These are phyloP conservation scores for Cordyceps tenuipes DNA, from an alignment of 2,329 filamentous ascomycete species.

Conservation along the genomic window DNA sequence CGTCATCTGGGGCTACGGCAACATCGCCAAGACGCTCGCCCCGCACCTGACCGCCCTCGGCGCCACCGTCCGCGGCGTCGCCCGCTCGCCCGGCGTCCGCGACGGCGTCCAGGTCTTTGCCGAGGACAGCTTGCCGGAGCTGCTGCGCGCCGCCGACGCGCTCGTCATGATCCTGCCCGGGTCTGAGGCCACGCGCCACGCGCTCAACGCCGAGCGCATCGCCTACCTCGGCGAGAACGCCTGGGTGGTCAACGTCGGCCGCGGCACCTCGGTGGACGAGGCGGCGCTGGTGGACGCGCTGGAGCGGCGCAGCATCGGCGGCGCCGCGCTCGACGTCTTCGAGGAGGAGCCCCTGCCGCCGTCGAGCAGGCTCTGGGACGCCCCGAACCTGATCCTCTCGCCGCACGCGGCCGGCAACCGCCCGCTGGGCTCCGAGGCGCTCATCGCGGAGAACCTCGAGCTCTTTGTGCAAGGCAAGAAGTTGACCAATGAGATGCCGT, in stretches of 20 bases:
- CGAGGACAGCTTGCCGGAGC: constrained; percentile 43
- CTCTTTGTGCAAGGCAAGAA: constrained; percentile 50
- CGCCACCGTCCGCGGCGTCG: constrained; percentile 50
- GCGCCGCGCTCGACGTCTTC: constrained; percentile 43
- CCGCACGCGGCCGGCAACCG: constrained; percentile 53
- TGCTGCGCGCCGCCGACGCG: constrained; percentile 51
- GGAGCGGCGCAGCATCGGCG: constrained; percentile 34
- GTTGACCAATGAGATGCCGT: constrained; percentile 44
- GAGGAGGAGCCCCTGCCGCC: constrained; percentile 36
- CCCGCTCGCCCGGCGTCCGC: constrained; percentile 47
- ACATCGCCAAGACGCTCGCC: constrained; percentile 53
- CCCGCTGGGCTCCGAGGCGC: constrained; percentile 49
- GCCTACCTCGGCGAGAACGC: constrained; percentile 47
- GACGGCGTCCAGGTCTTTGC: constrained; percentile 48
- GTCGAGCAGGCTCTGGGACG: constrained; percentile 38
- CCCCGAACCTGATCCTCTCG: constrained; percentile 44
- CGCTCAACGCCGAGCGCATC: constrained; percentile 45
- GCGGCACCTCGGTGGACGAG: constrained; percentile 41
- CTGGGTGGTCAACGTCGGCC: constrained; percentile 46
- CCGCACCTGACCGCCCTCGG: constrained; percentile 47
- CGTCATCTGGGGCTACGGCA: constrained; percentile 57
- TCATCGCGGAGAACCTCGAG: constrained; percentile 55
- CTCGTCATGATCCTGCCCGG: constrained; percentile 61
- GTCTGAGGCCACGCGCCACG: constrained; percentile 45
- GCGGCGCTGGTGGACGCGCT: constrained; percentile 39